A percentile compares a stretch with the other conserved stretches of the same genome.
phyloP scores from a whole-genome alignment of 306 rosid species.

The Gillenia trifoliata region DNA sequence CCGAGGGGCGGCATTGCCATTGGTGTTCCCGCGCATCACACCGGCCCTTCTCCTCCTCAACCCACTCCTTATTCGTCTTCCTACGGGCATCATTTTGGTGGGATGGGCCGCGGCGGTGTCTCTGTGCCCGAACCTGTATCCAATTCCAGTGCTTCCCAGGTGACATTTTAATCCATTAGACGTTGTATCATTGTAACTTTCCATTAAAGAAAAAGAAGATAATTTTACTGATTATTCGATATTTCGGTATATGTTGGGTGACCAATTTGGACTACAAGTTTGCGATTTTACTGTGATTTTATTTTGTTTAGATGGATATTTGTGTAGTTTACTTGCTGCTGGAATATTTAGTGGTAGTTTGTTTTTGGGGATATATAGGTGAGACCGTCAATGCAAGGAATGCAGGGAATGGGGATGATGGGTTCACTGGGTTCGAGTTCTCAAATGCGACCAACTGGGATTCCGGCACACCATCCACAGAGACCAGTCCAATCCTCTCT shows the following conservation, averaged over 20 bases:
- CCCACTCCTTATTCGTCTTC: conserved; percentile 54
- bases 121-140: conserved; percentile 40
- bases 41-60: conserved; percentile 32
- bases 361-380: conserved; percentile 39
- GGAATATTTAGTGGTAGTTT: neutral
- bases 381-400: conserved; percentile 60
- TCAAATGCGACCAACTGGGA: conserved; percentile 69
- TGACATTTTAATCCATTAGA: neutral
- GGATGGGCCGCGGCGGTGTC: conserved; percentile 61
- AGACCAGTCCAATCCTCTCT: conserved; percentile 71
- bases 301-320: neutral
- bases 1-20: conserved; percentile 68
- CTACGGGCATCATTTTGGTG: conserved; percentile 75
- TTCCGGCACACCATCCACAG: conserved; percentile 52
- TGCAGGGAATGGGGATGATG: conserved; percentile 67
- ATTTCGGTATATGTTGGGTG: neutral
- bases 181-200: neutral
- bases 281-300: neutral
- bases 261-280: neutral
- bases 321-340: conserved; percentile 10
- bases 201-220: neutral
- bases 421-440: conserved; percentile 69
- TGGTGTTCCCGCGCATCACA: conserved; percentile 83
- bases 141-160: conserved; percentile 61
- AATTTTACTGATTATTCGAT: neutral